phyloP scores from a whole-genome alignment of 2,329 filamentous ascomycete genomes.

The Diplodia seriata region DNA sequence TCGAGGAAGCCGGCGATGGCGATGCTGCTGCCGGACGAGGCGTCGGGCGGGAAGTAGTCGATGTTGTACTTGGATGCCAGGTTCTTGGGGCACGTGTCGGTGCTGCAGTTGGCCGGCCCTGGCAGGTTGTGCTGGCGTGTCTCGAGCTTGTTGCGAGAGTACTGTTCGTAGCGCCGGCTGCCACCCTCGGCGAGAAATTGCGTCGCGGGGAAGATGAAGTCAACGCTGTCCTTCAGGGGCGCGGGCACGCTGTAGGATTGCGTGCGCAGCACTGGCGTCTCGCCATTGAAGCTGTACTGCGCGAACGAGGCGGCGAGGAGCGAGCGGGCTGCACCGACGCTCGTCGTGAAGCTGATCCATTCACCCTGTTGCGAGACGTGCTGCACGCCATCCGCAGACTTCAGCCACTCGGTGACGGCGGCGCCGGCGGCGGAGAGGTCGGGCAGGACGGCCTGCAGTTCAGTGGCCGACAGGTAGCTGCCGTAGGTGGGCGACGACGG shows the following conservation, averaged over 20 bases:
- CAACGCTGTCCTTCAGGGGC: slow-evolving; percentile 50
- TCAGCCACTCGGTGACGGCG: slow-evolving; percentile 55
- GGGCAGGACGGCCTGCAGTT: slow-evolving; percentile 49
- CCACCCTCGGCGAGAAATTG: slow-evolving; percentile 54
- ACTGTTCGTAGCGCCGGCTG: slow-evolving; percentile 15
- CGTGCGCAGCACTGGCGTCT: slow-evolving; percentile 51
- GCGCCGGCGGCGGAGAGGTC: slow-evolving; percentile 43
- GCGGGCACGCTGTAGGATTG: slow-evolving; percentile 52
- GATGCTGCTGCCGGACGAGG: slow-evolving; percentile 56
- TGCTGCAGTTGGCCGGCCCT: slow-evolving; percentile 4
- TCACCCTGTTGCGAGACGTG: slow-evolving; percentile 50
- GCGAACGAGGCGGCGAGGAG: slow-evolving; percentile 59
- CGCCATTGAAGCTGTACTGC: slow-evolving; percentile 51
- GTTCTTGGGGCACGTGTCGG: slow-evolving; percentile 34
- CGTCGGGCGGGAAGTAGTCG: slow-evolving; percentile 45
- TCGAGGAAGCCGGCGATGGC: slow-evolving; percentile 62
- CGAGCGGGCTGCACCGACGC: slow-evolving; percentile 51
- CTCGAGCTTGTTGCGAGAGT: background rate
- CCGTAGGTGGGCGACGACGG: slow-evolving; percentile 55
- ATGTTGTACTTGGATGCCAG: slow-evolving; percentile 37
- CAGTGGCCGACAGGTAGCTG: slow-evolving; percentile 50
- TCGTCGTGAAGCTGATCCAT: slow-evolving; percentile 53
- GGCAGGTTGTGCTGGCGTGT: background rate
- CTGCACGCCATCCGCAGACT: slow-evolving; percentile 46
- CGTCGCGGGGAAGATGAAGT: slow-evolving; percentile 60